Conservation (phyloP, 306 rosid genomes). For the Mucuna pruriens region DNA sequence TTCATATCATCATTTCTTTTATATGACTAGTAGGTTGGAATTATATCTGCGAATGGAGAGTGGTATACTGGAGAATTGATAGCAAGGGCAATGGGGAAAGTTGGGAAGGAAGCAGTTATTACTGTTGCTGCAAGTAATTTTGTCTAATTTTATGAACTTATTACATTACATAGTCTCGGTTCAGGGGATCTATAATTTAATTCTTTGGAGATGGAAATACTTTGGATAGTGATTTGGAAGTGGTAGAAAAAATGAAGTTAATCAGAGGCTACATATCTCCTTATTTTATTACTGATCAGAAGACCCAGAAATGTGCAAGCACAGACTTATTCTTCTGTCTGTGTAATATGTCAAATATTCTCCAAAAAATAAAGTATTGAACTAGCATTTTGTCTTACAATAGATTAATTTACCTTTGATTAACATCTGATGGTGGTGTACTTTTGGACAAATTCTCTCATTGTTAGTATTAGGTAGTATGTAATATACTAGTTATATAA, state of each 20-base stretch:
- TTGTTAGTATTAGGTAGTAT: background rate
- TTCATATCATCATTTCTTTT: background rate
- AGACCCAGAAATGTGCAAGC: slow-evolving; percentile 93
- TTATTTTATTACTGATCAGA: slow-evolving; percentile 83
- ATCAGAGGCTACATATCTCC: slow-evolving; percentile 90
- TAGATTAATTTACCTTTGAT: slow-evolving; percentile 3
- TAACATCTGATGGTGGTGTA: slow-evolving; percentile 17
- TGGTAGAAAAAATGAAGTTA: slow-evolving; percentile 97
- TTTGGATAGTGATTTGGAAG: slow-evolving; percentile 92
- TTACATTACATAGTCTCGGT: background rate
- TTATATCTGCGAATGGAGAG: slow-evolving; percentile 97
- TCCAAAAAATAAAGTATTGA: slow-evolving; percentile 5
- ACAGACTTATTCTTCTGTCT: slow-evolving; percentile 27
- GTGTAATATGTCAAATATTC: background rate
- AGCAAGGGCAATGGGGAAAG: slow-evolving; percentile 98
- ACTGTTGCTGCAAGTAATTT: slow-evolving; percentile 74
- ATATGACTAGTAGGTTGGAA: slow-evolving; percentile 69
- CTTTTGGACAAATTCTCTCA: background rate
- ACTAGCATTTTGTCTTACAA: background rate
- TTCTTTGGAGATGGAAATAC: slow-evolving; percentile 85
- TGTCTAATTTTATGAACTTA: slow-evolving; percentile 12
- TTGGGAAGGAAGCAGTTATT: slow-evolving; percentile 96
- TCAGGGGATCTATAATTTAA: slow-evolving; percentile 31
- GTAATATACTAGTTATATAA: too few species aligned
- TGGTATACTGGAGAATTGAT: slow-evolving; percentile 86